phyloP scores from a whole-genome alignment of 306 rosid species.

The Cucurbita argyrosperma region DNA sequence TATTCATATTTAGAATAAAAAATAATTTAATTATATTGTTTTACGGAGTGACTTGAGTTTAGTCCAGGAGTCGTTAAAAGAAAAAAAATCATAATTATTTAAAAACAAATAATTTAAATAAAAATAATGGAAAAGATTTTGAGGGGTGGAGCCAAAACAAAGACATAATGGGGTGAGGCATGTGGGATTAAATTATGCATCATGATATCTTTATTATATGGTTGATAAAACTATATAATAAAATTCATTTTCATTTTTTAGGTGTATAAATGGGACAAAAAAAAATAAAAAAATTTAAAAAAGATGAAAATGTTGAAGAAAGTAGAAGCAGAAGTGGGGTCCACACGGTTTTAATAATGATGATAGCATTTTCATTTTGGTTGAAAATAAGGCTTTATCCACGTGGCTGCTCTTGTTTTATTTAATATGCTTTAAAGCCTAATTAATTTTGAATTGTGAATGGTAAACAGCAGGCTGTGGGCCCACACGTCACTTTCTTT shows the following conservation, averaged over 20 bases:
- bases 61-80: neutral
- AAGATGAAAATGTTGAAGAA: neutral
- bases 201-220: neutral
- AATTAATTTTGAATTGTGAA: neutral
- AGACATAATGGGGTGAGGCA: conserved; percentile 1
- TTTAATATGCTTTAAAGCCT: neutral
- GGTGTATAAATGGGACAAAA: neutral
- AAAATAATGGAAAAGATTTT: neutral
- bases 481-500: too few relatives aligned
- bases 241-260: neutral
- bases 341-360: conserved; percentile 4
- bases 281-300: too few relatives aligned
- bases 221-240: neutral
- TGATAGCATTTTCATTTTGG: neutral
- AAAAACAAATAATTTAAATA: too few relatives aligned
- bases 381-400: neutral
- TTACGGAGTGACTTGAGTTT: neutral
- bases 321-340: neutral
- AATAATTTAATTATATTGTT: neutral
- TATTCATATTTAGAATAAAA: neutral
- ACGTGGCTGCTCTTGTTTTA: neutral
- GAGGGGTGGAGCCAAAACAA: neutral
- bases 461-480: neutral
- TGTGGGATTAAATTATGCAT: neutral
- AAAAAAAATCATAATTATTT: neutral